Evolutionary conservation across 345 rosid genomes (phyloP).

Genomic region (Anacardium occidentale): DNA sequence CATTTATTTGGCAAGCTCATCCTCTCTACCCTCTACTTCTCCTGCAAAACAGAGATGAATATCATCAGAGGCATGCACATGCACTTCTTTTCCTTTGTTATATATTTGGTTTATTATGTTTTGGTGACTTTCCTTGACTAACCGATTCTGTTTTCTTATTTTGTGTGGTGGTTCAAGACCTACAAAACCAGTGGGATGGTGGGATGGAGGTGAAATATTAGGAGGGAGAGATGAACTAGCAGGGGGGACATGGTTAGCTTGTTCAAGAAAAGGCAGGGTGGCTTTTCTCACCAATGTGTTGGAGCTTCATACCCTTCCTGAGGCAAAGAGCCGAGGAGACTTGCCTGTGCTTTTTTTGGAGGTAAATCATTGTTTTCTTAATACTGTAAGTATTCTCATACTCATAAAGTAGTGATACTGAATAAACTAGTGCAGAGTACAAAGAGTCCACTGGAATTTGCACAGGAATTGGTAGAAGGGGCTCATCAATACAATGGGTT

Average conservation of each 20-base stretch:
- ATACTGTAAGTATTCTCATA: too few relatives aligned
- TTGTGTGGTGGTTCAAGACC: conserved; percentile 37
- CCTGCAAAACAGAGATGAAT: conserved; percentile 66
- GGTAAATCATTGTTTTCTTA: conserved; percentile 27
- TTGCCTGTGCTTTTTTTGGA: conserved; percentile 63
- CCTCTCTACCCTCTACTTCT: conserved; percentile 59
- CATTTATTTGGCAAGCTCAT: conserved; percentile 61
- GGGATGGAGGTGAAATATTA: conserved; percentile 49
- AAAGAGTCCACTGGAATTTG: conserved; percentile 55
- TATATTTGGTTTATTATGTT: neutral
- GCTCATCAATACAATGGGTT: conserved; percentile 65
- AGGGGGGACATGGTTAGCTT: conserved; percentile 74
- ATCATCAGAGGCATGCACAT: conserved; percentile 56
- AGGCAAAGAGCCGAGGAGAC: conserved; percentile 63
- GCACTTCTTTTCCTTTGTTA: neutral
- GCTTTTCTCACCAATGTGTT: conserved; percentile 65
- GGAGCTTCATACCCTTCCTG: conserved; percentile 51
- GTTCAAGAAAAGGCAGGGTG: conserved; percentile 57
- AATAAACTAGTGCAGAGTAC: conserved; percentile 36
- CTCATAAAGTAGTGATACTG: neutral
- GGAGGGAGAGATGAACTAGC: conserved; percentile 62
- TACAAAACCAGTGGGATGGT: conserved; percentile 58
- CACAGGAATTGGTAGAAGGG: conserved; percentile 43
- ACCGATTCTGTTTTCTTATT: neutral
- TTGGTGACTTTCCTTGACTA: neutral